Evolutionary conservation across 352 stramenopile genomes (phyloP), one percentile per base, ranked within the genome.

Genomic region (Phytopythium ostracodes): DNA sequence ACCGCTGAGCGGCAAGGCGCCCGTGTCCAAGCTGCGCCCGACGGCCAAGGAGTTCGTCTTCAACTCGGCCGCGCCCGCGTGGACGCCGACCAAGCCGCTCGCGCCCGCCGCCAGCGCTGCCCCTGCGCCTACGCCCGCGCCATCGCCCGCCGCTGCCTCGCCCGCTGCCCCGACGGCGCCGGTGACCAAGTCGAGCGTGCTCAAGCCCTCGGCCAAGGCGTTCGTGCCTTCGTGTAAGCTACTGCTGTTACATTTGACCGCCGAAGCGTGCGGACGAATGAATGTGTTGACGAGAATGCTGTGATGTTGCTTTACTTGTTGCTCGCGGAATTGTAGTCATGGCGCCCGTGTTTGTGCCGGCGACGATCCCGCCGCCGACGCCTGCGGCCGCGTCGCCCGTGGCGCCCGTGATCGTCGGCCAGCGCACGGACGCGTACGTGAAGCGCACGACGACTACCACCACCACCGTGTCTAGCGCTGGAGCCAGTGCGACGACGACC

Each of bases 31-130:
- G 72, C 71, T 89, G 40, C 79, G 82, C 50, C 70, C 81, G 27
- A 71, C 72, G 8, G 81, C 79, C 47, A 87, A 86, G 63, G 75
- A 65, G 51, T 91, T 91, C 56, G 79, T 91, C 12, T 84, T 91
- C 55, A 88, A 79, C 68, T 62, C 68, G n/a, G 55, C 57, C 18
- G 79, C 81, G 11, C 74, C 81, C 0, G 68, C 50, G 12, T 91
- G 79, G 79, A 88, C 73, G 44, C 81, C 81, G 1, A 47, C 67
- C 20, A 29, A 40, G 17, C 43, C 49, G 0, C 35, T 47, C 4
- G 55, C 53, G 2, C 20, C 64, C 0, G 25, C 62, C 14, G 27
- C 56, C 5, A 27, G 64, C n/a, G 42, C 55, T 1, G 33, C 61
- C 17, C 43, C 51, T 29, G 55, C 61, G 25, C 44, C 59, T 25